Percentiles rank a stretch among this genome's conserved stretches.
Evolutionary conservation across 176 grass and related monocot genomes (phyloP).

Genomic region (Alloteropsis semialata): DNA sequence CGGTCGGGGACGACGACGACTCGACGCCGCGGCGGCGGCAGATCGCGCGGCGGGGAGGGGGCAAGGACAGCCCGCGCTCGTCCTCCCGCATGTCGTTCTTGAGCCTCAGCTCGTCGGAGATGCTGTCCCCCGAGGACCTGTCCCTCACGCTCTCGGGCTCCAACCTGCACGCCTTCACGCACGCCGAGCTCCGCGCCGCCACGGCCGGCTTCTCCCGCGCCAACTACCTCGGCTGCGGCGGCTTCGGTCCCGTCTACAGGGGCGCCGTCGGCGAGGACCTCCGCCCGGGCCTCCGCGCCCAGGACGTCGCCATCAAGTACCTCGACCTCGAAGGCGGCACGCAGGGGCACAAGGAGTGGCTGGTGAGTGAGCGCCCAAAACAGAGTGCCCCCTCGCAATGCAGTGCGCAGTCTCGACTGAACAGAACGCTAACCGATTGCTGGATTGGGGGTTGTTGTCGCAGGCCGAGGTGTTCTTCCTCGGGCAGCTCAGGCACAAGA

Average conservation of each 20-base stretch:
- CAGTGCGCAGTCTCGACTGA: neutral
- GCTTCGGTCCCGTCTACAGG: slow-evolving; percentile 78
- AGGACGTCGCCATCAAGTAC: slow-evolving; percentile 80
- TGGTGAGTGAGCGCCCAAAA: slow-evolving; percentile 59
- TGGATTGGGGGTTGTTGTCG: too few species aligned
- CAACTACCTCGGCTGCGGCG: slow-evolving; percentile 85
- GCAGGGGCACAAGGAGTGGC: slow-evolving; percentile 92
- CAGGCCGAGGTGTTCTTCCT: slow-evolving; percentile 94
- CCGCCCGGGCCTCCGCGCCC: slow-evolving; percentile 51
- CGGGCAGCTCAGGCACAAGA: slow-evolving; percentile 72
- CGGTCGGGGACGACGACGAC: neutral
- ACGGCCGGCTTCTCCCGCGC: slow-evolving; percentile 57
- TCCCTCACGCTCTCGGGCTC: slow-evolving; percentile 66
- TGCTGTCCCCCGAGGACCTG: slow-evolving; percentile 70
- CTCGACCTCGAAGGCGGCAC: slow-evolving; percentile 72
- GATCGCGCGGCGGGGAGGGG: neutral
- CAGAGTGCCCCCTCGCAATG: slow-evolving; percentile 20
- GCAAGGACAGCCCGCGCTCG: slow-evolving; percentile 38
- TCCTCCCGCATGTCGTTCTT: slow-evolving; percentile 58
- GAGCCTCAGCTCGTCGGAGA: slow-evolving; percentile 65
- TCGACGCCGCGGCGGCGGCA: neutral
- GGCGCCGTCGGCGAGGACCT: slow-evolving; percentile 60
- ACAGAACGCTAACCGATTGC: neutral
- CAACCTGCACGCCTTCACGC: slow-evolving; percentile 78
- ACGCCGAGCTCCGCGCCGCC: slow-evolving; percentile 55